Percentiles rank a stretch among this genome's conserved stretches.
phyloP scores from a whole-genome alignment of 352 stramenopile species.

The Globisporangium emineosum region DNA sequence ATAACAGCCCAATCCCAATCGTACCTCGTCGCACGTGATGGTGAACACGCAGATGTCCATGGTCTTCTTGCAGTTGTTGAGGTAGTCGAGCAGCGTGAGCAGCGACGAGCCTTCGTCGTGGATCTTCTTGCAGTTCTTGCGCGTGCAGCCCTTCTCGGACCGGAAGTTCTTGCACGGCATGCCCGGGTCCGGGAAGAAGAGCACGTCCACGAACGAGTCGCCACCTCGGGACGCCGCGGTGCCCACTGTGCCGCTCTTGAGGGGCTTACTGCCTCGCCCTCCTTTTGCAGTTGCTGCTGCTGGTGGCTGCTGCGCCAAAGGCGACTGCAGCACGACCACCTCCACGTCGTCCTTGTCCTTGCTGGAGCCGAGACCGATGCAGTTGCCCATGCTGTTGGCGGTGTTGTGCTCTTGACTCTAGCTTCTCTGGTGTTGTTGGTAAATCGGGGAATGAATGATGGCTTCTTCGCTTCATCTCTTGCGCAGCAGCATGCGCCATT shows the following conservation, averaged over 20 bases:
- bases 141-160: constrained; percentile 43
- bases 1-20: neutral
- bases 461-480: neutral
- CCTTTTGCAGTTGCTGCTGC: constrained; percentile 2
- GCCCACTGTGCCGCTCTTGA: neutral
- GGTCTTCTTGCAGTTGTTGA: constrained; percentile 37
- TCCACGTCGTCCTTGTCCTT: constrained; percentile 9
- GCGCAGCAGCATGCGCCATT: neutral
- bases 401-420: neutral
- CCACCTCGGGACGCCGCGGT: constrained; percentile 4
- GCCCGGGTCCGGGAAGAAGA: constrained; percentile 67
- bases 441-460: neutral
- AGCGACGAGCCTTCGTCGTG: constrained; percentile 61
- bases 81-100: constrained; percentile 45
- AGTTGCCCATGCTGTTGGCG: constrained; percentile 48
- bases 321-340: constrained; percentile 14
- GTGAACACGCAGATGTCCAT: constrained; percentile 78
- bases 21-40: constrained; percentile 69
- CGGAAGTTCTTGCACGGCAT: constrained; percentile 64
- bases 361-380: constrained; percentile 28
- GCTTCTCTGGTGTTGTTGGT: constrained; percentile 2
- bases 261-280: neutral
- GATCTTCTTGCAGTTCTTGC: constrained; percentile 64
- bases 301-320: constrained; percentile 1
- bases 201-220: constrained; percentile 67